phyloP scores from a whole-genome alignment of 768 basidiomycete genomes.

The Pluteus cervinus region DNA sequence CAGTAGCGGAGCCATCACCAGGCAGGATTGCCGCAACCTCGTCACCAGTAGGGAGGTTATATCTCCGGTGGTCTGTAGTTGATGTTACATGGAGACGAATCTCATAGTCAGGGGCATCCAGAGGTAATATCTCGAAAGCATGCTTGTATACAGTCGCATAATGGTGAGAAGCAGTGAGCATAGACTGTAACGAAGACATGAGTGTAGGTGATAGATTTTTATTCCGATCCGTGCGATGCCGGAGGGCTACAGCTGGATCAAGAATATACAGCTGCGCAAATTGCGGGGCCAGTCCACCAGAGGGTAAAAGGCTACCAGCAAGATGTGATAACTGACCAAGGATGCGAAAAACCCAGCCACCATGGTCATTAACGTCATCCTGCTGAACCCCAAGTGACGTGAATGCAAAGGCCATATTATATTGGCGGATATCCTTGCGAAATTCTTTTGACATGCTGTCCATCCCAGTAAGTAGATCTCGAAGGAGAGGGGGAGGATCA shows the following conservation, averaged over 20 bases:
- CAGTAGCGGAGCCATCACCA: constrained; percentile 14
- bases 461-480: constrained; percentile 4
- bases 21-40: constrained; percentile 33
- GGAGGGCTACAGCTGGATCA: neutral
- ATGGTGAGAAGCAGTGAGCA: constrained; percentile 6
- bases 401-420: constrained; percentile 30
- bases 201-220: constrained; percentile 4
- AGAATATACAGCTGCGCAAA: constrained; percentile 4
- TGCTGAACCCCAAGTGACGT: constrained; percentile 22
- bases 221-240: constrained; percentile 10
- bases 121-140: constrained; percentile 14
- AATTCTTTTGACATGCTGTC: constrained; percentile 17
- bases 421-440: constrained; percentile 23
- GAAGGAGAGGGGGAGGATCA: constrained; percentile 13
- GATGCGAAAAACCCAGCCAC: constrained; percentile 3
- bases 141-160: constrained; percentile 14
- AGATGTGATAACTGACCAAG: constrained; percentile 1
- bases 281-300: neutral
- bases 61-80: constrained; percentile 20
- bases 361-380: no score
- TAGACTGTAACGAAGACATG: constrained; percentile 12
- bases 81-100: constrained; percentile 5
- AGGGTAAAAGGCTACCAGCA: constrained; percentile 1
- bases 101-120: neutral
- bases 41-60: constrained; percentile 31